Percentiles rank a stretch among this genome's conserved stretches.
phyloP scores from a whole-genome alignment of 371 early-diverging fungal species.

The Furculomyces boomerangus region DNA sequence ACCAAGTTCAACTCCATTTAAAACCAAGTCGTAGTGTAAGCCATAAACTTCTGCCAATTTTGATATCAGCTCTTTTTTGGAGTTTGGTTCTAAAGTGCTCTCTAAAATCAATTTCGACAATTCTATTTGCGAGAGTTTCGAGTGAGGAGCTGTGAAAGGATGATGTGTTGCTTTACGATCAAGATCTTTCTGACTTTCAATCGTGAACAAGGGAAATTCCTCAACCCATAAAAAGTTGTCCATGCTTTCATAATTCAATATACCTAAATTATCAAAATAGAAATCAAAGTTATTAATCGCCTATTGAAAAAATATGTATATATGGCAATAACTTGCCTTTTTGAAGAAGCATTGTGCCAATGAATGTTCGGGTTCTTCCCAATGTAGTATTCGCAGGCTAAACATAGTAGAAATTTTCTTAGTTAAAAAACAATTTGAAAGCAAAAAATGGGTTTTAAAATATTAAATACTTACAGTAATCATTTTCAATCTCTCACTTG shows the following conservation, averaged over 20 bases:
- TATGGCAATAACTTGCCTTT: conserved; percentile 25
- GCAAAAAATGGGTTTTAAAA: background rate
- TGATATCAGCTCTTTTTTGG: conserved; percentile 1
- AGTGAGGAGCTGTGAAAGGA: conserved; percentile 76
- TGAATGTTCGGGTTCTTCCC: conserved; percentile 47
- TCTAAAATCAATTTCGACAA: background rate
- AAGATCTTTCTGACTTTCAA: conserved; percentile 22
- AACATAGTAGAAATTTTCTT: conserved; percentile 10
- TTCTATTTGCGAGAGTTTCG: conserved; percentile 29
- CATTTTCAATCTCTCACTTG: conserved; percentile 34
- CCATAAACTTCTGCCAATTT: conserved; percentile 30
- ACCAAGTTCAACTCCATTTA: conserved; percentile 83
- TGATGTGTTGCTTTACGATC: conserved; percentile 50
- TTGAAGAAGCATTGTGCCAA: conserved; percentile 32
- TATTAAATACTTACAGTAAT: conserved; percentile 26
- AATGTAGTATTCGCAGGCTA: conserved; percentile 56
- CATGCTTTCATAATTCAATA: conserved; percentile 25
- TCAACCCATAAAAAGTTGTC: conserved; percentile 74
- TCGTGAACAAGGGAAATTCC: conserved; percentile 74
- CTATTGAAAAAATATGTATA: no score
- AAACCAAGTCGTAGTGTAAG: conserved; percentile 76
- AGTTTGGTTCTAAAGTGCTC: background rate
- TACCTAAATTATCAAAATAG: background rate
- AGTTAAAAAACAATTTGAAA: conserved; percentile 12
- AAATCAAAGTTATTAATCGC: no score